These are phyloP conservation scores for Hamigera avellanea DNA, from an alignment of 495 filamentous ascomycete genomes.

Conservation along the genomic window DNA sequence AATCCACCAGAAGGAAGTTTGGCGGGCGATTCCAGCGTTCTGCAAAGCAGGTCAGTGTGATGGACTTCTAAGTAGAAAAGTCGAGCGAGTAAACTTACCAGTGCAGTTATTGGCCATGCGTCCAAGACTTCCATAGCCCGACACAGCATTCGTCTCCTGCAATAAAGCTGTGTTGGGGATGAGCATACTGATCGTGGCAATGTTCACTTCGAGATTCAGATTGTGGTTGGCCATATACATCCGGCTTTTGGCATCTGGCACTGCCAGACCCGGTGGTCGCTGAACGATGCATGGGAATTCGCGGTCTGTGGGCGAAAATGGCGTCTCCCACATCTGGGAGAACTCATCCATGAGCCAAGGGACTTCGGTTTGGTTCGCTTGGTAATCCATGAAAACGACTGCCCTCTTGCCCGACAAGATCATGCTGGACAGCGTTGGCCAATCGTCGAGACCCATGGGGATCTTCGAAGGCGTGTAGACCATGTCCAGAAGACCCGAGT, in stretches of 20 bases:
- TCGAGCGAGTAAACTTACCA: slow-evolving; percentile 34
- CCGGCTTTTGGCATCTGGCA: slow-evolving; percentile 39
- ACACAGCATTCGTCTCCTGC: slow-evolving; percentile 56
- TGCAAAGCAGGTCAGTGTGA: slow-evolving; percentile 3
- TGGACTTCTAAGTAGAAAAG: neutral
- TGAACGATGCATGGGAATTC: slow-evolving; percentile 48
- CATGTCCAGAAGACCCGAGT: slow-evolving; percentile 55
- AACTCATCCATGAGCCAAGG: slow-evolving; percentile 61
- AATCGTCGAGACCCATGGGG: slow-evolving; percentile 61
- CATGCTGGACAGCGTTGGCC: slow-evolving; percentile 75
- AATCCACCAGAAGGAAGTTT: slow-evolving; percentile 84
- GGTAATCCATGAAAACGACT: slow-evolving; percentile 69
- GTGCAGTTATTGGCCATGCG: slow-evolving; percentile 56
- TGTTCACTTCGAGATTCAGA: slow-evolving; percentile 59
- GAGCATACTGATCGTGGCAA: slow-evolving; percentile 49
- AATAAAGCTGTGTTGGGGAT: slow-evolving; percentile 62
- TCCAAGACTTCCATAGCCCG: slow-evolving; percentile 59
- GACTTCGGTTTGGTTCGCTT: slow-evolving; percentile 64
- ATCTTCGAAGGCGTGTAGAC: slow-evolving; percentile 60
- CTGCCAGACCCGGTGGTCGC: slow-evolving; percentile 46
- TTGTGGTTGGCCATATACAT: slow-evolving; percentile 94
- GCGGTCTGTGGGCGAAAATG: slow-evolving; percentile 48
- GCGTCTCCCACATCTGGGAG: slow-evolving; percentile 55
- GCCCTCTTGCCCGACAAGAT: slow-evolving; percentile 55
- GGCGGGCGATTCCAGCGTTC: slow-evolving; percentile 59